Evolutionary conservation across 140 eudicot genomes (phyloP).

Genomic region (Oenanthe javanica): DNA sequence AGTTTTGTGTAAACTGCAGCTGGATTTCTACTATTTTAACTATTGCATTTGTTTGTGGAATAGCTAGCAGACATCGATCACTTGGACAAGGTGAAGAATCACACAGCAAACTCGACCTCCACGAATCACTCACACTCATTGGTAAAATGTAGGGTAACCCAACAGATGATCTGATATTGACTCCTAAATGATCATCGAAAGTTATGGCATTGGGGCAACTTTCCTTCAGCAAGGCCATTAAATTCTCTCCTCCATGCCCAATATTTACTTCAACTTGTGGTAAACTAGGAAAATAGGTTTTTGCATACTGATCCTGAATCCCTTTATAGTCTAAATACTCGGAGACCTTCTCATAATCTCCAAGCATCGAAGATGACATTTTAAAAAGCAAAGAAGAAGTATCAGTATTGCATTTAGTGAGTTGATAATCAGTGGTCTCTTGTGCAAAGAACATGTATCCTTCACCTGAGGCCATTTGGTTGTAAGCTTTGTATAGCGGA

Average conservation of each 20-base stretch:
- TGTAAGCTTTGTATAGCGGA: constrained; percentile 14
- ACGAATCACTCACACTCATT: constrained; percentile 18
- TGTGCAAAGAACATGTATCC: constrained; percentile 18
- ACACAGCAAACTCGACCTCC: constrained; percentile 32
- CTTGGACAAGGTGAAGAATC: constrained; percentile 40
- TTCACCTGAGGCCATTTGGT: constrained; percentile 12
- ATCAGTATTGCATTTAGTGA: constrained; percentile 19
- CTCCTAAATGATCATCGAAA: constrained; percentile 31
- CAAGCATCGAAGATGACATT: constrained; percentile 37
- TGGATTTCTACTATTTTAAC: neutral
- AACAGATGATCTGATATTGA: neutral
- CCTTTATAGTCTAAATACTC: constrained; percentile 12
- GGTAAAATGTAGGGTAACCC: constrained; percentile 19
- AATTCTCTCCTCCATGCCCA: constrained; percentile 9
- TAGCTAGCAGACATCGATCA: constrained; percentile 31
- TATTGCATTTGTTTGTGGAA: constrained; percentile 30
- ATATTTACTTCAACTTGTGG: constrained; percentile 19
- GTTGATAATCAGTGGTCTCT: constrained; percentile 12
- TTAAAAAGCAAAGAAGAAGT: constrained; percentile 40
- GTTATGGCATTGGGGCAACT: neutral
- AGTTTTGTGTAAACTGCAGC: neutral
- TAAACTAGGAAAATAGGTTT: constrained; percentile 7
- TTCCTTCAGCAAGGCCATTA: constrained; percentile 8
- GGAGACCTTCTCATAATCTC: constrained; percentile 20
- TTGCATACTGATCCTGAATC: constrained; percentile 13